Evolutionary conservation across 805 yeast species (phyloP), one percentile per base, ranked within the genome.

Genomic region (Blastobotrys chiropterorum): DNA sequence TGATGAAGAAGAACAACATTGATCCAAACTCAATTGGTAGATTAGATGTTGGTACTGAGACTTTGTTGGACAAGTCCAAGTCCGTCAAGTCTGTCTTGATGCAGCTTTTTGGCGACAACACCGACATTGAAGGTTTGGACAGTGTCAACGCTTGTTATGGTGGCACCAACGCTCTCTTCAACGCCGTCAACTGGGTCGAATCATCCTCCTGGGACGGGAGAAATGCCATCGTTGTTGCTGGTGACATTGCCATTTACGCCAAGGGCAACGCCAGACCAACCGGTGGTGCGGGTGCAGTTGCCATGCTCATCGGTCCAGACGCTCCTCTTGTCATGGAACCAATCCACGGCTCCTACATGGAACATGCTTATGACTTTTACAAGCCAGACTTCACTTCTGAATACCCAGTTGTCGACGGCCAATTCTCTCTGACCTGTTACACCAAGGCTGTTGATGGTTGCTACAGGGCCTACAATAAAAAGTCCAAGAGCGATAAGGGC

Each of bases 261-360:
- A 81, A 90, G 74, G 99, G 99, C 69, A 85, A 95, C 39, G 99
- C 99, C 52, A 85, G 99, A 79, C 99, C 99, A 67, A 94, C 99
- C 50, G 99, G 99, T 71, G 99, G 99, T 76, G 97, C 95, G 51
- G 99, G 99, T 68, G 79, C 95, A 46, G 95, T 92, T 55, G 99
- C 99, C 44, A 64, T 94, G 67, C 81, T 86, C 68, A 87, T 94
- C 64, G 99, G 99, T 48, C 96, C 98, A 49, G 96, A 94, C 67
- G 97, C 99, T 41, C 99, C 99, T 59, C 79, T 94, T 60, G 97
- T 88, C 41, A 83, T 94, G 63, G 98, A 94, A 63, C 73, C 85
- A 44, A 80, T 82, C 54, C 88, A 94, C 74, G 98, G 98, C 58
- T 80, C 96, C 19, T 87, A 76, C 78, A 87, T 94, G 95, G 92